Evolutionary conservation across 2,329 filamentous ascomycete genomes (phyloP), one percentile per base, ranked within the genome.

Genomic region (Pseudocercospora pini-densiflorae): DNA sequence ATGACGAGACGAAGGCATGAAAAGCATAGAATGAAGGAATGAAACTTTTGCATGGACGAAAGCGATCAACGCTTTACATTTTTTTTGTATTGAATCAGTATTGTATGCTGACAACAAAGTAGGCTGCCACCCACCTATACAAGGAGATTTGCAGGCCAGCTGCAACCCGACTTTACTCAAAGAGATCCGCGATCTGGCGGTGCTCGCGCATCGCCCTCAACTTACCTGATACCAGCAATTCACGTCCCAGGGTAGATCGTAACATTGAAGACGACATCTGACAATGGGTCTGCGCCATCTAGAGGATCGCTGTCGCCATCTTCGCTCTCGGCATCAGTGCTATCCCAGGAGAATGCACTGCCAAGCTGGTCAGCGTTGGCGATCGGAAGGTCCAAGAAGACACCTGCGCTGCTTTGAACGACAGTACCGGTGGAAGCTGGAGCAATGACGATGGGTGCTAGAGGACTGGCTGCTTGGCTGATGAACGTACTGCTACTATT

Each of bases 331-430:
- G 40, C 40, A 2, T 43, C 40, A 14, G 40, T 49, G 12, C 58
- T 61, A 9, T 51, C 59, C 59, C 59, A 61, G 14, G 59, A 61
- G 36, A 61, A 61, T 9, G 59, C 59, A 51, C 59, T 61, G 19
- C 40, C 40, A 49, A 45, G 59, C 59, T 61, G 40, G 36, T 19
- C 59, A 4, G 16, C 59, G 6, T 43, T 10, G 9, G 27, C 29
- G 21, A 45, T 24, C 2, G 45, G 43, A 21, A 61, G 36, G 8
- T 61, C 59, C 5, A 61, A 27, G 16, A 40, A 58, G n/a, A 58
- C 55, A 21, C 29, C 55, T 24, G n/a, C 55, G 55, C 23, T 21
- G 23, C 29, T 23, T 19, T 58, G 27, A 4, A 36, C 19, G 9
- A 58, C 55, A 2, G 55, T 23, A 23, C 29, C 31, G 9, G 53